Base-by-base conservation (phyloP, 495 filamentous ascomycete genomes). In the Hypoxylon cercidicola region DNA sequence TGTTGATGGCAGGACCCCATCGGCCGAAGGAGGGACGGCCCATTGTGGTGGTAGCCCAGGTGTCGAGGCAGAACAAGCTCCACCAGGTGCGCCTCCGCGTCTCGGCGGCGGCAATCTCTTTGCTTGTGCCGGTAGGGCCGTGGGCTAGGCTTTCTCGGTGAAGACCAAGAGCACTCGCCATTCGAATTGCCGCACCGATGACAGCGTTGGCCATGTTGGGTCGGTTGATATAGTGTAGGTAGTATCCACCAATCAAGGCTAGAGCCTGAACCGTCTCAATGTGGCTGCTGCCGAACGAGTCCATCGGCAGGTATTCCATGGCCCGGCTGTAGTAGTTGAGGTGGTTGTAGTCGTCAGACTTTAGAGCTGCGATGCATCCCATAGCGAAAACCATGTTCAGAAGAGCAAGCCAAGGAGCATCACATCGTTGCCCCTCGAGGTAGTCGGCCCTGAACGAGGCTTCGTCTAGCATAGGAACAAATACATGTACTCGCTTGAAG, bases 361-460 rank as follows among this genome's bases (percentile, higher is more conserved):
- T 89, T 28, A 83, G 85, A 19, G 87, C 87, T 0, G 85, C 87
- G 39, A 94, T 88, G 64, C 87, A 89, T 16, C 91, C 90, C 74
- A 93, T 83, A 16, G 90, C 90, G 52, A 93, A 87, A 25, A 94
- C 89, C 78, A 91, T 92, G 70, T 94, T 93, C 19, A 93, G 79
- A 19, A 94, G 73, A 0, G 87, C 87, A 15, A 93, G 81, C 91
- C 91, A 94, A 9, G 88, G 85, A 8, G 85, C 78, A 71, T 94
- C 90, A 62, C 80, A 84, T 10, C 90, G 79, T 52, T 85, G 84
- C 25, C 85, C 87, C 44, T 86, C 83, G 9, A 88, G 80, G 70
- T 90, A 92, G 46, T 89, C 88, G 32, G 88, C 84, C 48, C 90
- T 85, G 76, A 93, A 92, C 4, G 84, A 81, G 25, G 84, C 84